A percentile compares a stretch with the other conserved stretches of the same genome.
These are phyloP conservation scores for Calocybe gambosa DNA, from an alignment of 1,284 basidiomycete species.

Conservation along the genomic window DNA sequence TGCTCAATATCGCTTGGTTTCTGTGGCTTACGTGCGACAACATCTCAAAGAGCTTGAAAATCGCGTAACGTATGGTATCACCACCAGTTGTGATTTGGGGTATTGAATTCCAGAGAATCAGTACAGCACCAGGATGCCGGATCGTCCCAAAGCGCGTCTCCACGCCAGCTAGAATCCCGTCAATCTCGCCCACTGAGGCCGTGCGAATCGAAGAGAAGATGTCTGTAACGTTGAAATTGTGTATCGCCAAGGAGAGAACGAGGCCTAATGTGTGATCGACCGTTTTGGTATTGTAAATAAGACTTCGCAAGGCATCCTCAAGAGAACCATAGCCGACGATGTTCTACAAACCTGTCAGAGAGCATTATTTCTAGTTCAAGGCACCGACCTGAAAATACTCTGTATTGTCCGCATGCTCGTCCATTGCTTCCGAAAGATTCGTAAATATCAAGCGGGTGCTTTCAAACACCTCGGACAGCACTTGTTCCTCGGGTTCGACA, in stretches of 20 bases:
- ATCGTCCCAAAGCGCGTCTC: slow-evolving; percentile 39
- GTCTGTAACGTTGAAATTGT: slow-evolving; percentile 52
- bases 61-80: slow-evolving; percentile 37
- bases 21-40: slow-evolving; percentile 54
- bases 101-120: slow-evolving; percentile 46
- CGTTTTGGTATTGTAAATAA: slow-evolving; percentile 42
- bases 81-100: slow-evolving; percentile 25
- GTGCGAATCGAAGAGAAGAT: slow-evolving; percentile 43
- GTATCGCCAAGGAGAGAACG: slow-evolving; percentile 55
- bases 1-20: slow-evolving; percentile 61
- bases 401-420: slow-evolving; percentile 48
- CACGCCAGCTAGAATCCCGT: slow-evolving; percentile 30
- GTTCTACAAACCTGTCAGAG: slow-evolving; percentile 32
- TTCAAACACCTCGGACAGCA: slow-evolving; percentile 42
- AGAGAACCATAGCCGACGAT: slow-evolving; percentile 63
- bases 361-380: slow-evolving; percentile 1
- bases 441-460: slow-evolving; percentile 52
- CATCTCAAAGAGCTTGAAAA: slow-evolving; percentile 58
- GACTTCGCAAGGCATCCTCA: slow-evolving; percentile 44
- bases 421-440: slow-evolving; percentile 58
- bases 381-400: slow-evolving; percentile 61
- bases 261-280: slow-evolving; percentile 53
- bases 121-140: slow-evolving; percentile 48
- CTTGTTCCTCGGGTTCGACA: slow-evolving; percentile 35
- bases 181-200: slow-evolving; percentile 33